A percentile compares a stretch with the other conserved stretches of the same genome.
phyloP scores from a whole-genome alignment of 768 basidiomycete genomes.

The Panaeolus cyanescens region DNA sequence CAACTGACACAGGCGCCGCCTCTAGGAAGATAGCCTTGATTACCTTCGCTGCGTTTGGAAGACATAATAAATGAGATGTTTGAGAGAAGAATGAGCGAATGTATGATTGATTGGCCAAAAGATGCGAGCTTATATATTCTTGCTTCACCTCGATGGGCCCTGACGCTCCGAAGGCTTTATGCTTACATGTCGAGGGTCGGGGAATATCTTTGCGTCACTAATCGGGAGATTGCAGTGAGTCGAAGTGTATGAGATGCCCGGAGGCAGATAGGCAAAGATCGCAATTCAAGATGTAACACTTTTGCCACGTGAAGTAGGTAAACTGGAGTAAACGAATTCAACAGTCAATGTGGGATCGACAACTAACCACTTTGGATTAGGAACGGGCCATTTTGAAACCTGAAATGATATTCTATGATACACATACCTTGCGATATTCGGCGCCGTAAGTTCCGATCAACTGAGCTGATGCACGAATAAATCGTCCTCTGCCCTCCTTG shows the following conservation, averaged over 20 bases:
- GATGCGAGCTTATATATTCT: not conserved
- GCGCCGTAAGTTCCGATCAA: constrained; percentile 5
- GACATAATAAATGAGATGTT: not conserved
- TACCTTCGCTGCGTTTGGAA: constrained; percentile 4
- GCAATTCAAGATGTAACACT: not conserved
- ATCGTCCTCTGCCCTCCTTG: not conserved
- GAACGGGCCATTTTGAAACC: not conserved
- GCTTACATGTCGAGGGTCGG: not conserved
- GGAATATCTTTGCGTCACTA: not conserved
- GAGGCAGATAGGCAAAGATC: not conserved
- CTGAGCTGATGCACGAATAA: constrained; percentile 5
- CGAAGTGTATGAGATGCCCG: not conserved
- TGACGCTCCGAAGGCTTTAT: not conserved
- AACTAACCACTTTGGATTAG: not conserved
- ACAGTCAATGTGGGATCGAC: not conserved
- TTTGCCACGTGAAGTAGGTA: not conserved
- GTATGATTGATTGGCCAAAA: not conserved
- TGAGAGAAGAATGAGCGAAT: not conserved
- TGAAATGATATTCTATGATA: not conserved
- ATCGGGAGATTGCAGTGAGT: not conserved
- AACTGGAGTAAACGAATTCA: not conserved
- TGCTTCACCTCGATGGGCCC: not conserved
- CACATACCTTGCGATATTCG: not conserved
- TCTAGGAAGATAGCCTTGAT: constrained; percentile 24
- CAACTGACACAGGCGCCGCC: constrained; percentile 32